Evolutionary conservation across 495 filamentous ascomycete species (phyloP).

Genomic region (Neurospora hispaniola): DNA sequence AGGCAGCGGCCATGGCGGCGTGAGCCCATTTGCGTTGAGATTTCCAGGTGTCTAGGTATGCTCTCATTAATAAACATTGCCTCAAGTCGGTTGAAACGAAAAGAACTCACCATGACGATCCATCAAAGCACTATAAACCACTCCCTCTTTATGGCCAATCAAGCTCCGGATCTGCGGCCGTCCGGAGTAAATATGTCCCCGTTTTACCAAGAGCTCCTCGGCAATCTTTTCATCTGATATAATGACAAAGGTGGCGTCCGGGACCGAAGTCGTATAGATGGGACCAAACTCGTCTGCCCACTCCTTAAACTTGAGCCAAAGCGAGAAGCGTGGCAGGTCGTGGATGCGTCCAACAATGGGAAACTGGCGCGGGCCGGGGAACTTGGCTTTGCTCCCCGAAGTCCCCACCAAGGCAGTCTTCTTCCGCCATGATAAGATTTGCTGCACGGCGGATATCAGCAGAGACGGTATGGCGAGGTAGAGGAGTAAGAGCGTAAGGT

Average conservation of each 20-base stretch:
- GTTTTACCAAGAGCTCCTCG: slow-evolving; percentile 42
- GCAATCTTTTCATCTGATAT: slow-evolving; percentile 46
- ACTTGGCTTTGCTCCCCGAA: slow-evolving; percentile 3
- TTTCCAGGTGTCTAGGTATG: slow-evolving; percentile 31
- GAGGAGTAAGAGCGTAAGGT: slow-evolving; percentile 24
- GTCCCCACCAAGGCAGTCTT: slow-evolving; percentile 6
- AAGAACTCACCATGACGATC: slow-evolving; percentile 33
- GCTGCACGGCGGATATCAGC: slow-evolving; percentile 29
- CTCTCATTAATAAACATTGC: background rate
- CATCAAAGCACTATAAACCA: slow-evolving; percentile 37
- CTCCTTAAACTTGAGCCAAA: slow-evolving; percentile 48
- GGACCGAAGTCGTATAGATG: slow-evolving; percentile 40
- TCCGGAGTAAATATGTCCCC: slow-evolving; percentile 44
- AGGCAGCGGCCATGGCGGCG: slow-evolving; percentile 37
- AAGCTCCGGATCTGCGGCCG: slow-evolving; percentile 39
- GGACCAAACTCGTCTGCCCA: slow-evolving; percentile 46
- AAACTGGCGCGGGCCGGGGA: slow-evolving; percentile 36
- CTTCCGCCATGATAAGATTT: slow-evolving; percentile 28
- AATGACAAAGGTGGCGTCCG: slow-evolving; percentile 41
- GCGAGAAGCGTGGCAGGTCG: slow-evolving; percentile 36
- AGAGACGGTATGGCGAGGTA: slow-evolving; percentile 36
- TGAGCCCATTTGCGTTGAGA: slow-evolving; percentile 38
- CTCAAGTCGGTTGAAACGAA: too few relatives aligned
- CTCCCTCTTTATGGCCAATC: slow-evolving; percentile 37
- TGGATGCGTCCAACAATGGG: slow-evolving; percentile 41